Percentiles rank a stretch among this genome's conserved stretches.
Conservation (phyloP, 306 rosid genomes). For the Fagus crenata region DNA sequence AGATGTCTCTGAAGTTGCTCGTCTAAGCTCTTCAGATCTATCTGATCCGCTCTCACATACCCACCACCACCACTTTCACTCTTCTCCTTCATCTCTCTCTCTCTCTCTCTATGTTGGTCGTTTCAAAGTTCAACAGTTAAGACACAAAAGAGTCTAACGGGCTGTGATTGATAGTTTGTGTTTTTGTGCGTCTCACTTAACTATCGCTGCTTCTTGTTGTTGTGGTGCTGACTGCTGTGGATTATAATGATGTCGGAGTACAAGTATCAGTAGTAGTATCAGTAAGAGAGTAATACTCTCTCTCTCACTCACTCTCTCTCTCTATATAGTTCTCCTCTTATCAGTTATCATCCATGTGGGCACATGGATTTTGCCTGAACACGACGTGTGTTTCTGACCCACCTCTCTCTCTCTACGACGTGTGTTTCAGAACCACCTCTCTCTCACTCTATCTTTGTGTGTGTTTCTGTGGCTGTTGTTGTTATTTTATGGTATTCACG, state of each 20-base stretch:
- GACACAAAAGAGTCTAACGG: not conserved
- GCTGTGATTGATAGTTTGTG: not conserved
- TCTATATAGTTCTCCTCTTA: slow-evolving; percentile 13
- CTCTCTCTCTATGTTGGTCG: not conserved
- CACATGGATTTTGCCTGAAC: slow-evolving; percentile 94
- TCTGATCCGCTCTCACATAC: slow-evolving; percentile 97
- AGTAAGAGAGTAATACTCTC: not conserved
- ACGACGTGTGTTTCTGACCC: slow-evolving; percentile 86
- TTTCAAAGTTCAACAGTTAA: not conserved
- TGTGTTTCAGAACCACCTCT: slow-evolving; percentile 32
- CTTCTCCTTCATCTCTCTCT: slow-evolving; percentile 66
- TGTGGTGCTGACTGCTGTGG: slow-evolving; percentile 15
- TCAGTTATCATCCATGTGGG: slow-evolving; percentile 73
- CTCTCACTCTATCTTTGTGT: slow-evolving; percentile 28
- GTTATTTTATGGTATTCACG: slow-evolving; percentile 52
- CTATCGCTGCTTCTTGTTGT: not conserved
- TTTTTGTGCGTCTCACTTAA: not conserved
- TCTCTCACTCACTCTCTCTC: not conserved
- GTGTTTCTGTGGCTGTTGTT: slow-evolving; percentile 10
- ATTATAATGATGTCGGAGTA: slow-evolving; percentile 41
- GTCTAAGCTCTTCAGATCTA: slow-evolving; percentile 98
- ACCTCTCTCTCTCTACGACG: slow-evolving; percentile 11
- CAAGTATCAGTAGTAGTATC: slow-evolving; percentile 18
- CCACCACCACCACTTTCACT: slow-evolving; percentile 71
- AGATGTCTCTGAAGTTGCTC: slow-evolving; percentile 97